Percentiles rank a stretch among this genome's conserved stretches.
phyloP scores from a whole-genome alignment of 805 yeast species.

The Schwanniomyces pseudopolymorphus region DNA sequence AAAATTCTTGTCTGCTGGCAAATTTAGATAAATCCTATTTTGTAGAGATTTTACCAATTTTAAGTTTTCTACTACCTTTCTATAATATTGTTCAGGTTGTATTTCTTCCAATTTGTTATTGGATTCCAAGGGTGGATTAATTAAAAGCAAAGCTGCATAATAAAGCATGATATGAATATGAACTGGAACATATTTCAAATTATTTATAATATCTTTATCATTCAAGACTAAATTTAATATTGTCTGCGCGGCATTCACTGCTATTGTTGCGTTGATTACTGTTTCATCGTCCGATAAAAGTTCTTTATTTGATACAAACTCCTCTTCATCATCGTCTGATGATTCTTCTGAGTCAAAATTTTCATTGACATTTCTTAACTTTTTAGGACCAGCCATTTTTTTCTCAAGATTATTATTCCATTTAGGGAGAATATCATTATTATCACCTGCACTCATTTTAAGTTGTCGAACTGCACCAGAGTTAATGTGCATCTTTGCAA shows the following conservation, averaged over 20 bases:
- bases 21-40: conserved; percentile 39
- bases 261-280: conserved; percentile 45
- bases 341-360: conserved; percentile 15
- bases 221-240: conserved; percentile 57
- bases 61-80: conserved; percentile 36
- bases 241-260: conserved; percentile 62
- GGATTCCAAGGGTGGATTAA: conserved; percentile 46
- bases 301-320: conserved; percentile 33
- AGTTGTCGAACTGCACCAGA: conserved; percentile 48
- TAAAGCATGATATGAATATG: conserved; percentile 72
- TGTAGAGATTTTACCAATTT: conserved; percentile 45
- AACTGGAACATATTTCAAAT: conserved; percentile 65
- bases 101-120: conserved; percentile 20
- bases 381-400: background rate
- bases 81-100: conserved; percentile 21
- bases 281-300: conserved; percentile 32
- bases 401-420: conserved; percentile 19
- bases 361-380: conserved; percentile 9
- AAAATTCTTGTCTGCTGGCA: conserved; percentile 54
- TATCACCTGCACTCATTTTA: conserved; percentile 28
- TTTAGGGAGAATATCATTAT: conserved; percentile 27
- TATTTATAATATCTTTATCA: conserved; percentile 57
- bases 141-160: conserved; percentile 58
- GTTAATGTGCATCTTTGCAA: conserved; percentile 74
- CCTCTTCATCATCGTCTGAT: conserved; percentile 25